Base-by-base conservation (phyloP, 73 alveolate species). In the Paraurostyla sp. region DNA sequence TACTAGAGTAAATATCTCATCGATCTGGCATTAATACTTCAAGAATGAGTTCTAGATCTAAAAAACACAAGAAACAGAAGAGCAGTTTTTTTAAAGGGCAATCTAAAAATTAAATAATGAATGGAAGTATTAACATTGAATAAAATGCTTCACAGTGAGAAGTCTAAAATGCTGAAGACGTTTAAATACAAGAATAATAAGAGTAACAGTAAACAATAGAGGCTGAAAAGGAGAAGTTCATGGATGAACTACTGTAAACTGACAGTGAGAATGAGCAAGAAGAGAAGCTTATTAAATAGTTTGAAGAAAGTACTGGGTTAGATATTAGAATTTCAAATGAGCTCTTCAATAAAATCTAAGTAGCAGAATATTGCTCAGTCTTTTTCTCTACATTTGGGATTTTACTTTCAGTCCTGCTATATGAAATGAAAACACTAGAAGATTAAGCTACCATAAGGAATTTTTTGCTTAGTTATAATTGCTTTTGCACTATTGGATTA, bases 281-380 rank as follows among this genome's bases (percentile, higher is more conserved):
- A 35, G 62, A 78, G 2, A 1, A 78, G 52, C 13, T 36, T 9
- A 58, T 60, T 52, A 32, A 73, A 38, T 33, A 32, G 30, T 73
- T 49, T 27, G 86, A 73, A 43, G 15, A 65, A 11, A 65, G 58
- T 40, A 38, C 58, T 6, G 82, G 82, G 2, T 23, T 65, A 38
- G 95, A 90, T 56, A 94, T 88, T 3, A 83, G 94, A 54, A 80
- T 90, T 25, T 80, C 93, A 56, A 81, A 83, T 85, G 83, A 62
- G 25, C 42, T 68, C 32, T 88, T 54, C 58, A 59, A 59, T 27
- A 65, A 86, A 35, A 73, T 81, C 36, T 35, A 85, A 29, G 69
- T 93, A 15, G 78, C 83, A 20, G 97, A 93, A 62, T 68, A 46
- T 40, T 25, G 62, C 11, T 85, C 88, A 46, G 89, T 73, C 29